These are phyloP conservation scores for Penicilliopsis zonata DNA, from an alignment of 495 filamentous ascomycete species.

Conservation along the genomic window DNA sequence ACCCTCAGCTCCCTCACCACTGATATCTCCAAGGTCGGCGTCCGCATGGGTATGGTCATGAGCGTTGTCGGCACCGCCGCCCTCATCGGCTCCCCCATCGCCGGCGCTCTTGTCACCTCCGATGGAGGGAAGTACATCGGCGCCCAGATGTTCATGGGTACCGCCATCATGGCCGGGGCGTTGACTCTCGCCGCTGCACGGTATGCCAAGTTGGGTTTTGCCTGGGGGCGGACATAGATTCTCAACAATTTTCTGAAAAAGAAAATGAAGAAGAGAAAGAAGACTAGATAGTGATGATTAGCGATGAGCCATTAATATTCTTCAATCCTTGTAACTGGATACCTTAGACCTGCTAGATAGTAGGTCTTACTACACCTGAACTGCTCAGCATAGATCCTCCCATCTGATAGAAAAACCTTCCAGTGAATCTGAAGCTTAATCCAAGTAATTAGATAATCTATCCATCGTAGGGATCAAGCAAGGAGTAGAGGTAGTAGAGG, in stretches of 20 bases:
- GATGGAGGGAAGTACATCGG: constrained; percentile 40
- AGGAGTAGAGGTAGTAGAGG: too few relatives aligned
- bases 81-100: constrained; percentile 65
- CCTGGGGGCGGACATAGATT: constrained; percentile 15
- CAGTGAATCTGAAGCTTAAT: too few relatives aligned
- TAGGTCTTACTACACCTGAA: too few relatives aligned
- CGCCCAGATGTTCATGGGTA: constrained; percentile 44
- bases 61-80: constrained; percentile 61
- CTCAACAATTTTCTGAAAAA: constrained; percentile 2
- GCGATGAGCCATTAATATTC: too few relatives aligned
- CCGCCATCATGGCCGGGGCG: constrained; percentile 35
- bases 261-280: constrained; percentile 2
- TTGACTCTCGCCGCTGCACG: constrained; percentile 35
- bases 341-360: too few relatives aligned
- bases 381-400: too few relatives aligned
- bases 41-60: constrained; percentile 72
- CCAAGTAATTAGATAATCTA: too few relatives aligned
- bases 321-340: too few relatives aligned
- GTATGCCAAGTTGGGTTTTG: constrained; percentile 25
- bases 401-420: too few relatives aligned
- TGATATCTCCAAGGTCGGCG: constrained; percentile 55
- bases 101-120: constrained; percentile 45
- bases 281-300: too few relatives aligned
- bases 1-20: constrained; percentile 48
- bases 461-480: too few relatives aligned